Percentiles rank a stretch among this genome's conserved stretches.
Conservation (phyloP, 2,329 filamentous ascomycete species). For the Alternaria brassicicola region DNA sequence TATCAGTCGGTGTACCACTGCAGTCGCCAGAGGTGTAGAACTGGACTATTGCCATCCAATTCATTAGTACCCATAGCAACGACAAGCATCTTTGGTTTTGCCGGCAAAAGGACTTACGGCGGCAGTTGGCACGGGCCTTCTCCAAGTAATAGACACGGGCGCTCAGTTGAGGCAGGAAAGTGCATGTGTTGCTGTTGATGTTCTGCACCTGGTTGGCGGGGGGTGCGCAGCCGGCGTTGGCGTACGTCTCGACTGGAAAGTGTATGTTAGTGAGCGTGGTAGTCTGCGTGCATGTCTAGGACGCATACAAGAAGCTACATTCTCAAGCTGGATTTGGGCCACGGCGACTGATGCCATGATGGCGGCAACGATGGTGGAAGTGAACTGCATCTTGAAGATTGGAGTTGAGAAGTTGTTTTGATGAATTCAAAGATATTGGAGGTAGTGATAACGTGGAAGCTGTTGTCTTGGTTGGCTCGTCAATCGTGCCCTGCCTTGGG, state of each 20-base stretch:
- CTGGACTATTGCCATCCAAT: neutral
- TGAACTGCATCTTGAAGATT: slow-evolving; percentile 10
- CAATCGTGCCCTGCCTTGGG: neutral
- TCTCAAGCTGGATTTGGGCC: slow-evolving; percentile 7
- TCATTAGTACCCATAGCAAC: neutral
- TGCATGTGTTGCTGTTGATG: slow-evolving; percentile 10
- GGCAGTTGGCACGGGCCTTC: slow-evolving; percentile 9
- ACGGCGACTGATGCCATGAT: slow-evolving; percentile 6
- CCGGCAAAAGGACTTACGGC: neutral
- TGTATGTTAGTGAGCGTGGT: neutral
- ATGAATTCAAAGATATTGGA: neutral
- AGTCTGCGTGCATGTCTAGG: neutral
- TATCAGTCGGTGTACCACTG: neutral
- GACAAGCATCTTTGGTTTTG: neutral
- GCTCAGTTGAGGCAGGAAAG: slow-evolving; percentile 3
- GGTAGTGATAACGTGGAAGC: neutral
- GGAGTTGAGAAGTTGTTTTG: neutral
- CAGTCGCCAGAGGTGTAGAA: slow-evolving; percentile 3
- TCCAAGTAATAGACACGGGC: slow-evolving; percentile 8
- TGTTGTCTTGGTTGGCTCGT: neutral
- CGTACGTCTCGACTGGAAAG: slow-evolving; percentile 5
- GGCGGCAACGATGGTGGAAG: slow-evolving; percentile 5
- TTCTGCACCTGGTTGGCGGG: slow-evolving; percentile 1
- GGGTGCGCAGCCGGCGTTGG: neutral
- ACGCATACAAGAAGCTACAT: slow-evolving; percentile 7